Base-by-base conservation (phyloP, 495 filamentous ascomycete genomes). In the Parmelia sp. region DNA sequence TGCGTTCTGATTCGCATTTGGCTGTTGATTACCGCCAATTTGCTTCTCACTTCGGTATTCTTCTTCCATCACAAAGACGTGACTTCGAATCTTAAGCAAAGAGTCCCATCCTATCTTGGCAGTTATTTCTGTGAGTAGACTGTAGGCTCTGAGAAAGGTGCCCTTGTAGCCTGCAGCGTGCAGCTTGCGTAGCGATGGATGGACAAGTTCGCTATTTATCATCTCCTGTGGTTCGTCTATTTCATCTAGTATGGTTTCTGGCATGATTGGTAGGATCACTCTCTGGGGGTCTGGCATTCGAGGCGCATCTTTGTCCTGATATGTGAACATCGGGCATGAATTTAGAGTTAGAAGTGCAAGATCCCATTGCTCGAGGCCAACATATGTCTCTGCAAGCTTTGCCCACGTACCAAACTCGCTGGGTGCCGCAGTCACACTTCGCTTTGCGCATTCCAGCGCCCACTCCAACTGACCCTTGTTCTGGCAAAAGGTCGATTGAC, bases 11-110 rank as follows among this genome's bases (percentile, higher is more conserved):
- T 84, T 85, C 36, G 79, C 72, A 4, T 80, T 73, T 21, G 78
- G 78, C 49, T 77, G 72, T 58, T 82, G 79, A n/a, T 78, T 70
- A 21, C 70, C 68, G 37, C 72, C 74, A 62, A 88, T 86, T 65
- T 94, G 88, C 68, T 90, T 92, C 75, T 98, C 94, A 60, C 84
- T 87, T 21, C 95, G 85, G 68, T 98, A 98, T 73, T 98, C 94
- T 71, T 98, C 94, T 71, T 98, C 94, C 94, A 98, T 98, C 36
- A 98, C 95, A 69, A 98, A 98, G 8, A 97, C 94, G 64, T 93
- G 90, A 76, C 93, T 97, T 59, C 94, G 83, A 67, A 91, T 92
- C 72, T 89, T 92, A 33, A 98, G 80, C 19, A 98, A 81, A 69
- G 96, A 90, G 71, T 98, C 94, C 94, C 94, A 98, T 35, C 94